Conservation (phyloP, 208 protist species). For the Herpetomonas samuelpessoai region DNA sequence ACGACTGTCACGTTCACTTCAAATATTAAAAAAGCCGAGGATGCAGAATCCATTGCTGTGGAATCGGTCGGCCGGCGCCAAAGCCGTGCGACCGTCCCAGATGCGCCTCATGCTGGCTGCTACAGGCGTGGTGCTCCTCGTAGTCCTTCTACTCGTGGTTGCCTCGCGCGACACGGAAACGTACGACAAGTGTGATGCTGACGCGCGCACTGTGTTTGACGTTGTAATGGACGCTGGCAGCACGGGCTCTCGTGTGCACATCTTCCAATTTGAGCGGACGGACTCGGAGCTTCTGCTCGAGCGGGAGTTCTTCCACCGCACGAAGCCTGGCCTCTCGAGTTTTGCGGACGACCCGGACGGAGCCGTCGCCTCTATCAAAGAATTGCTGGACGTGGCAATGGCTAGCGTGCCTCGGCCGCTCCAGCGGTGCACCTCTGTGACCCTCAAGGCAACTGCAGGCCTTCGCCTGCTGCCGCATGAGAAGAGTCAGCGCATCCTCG, state of each 20-base stretch:
- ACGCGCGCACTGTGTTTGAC: conserved; percentile 27
- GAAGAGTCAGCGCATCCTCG: conserved; percentile 24
- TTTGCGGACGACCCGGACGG: conserved; percentile 19
- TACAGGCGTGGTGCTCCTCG: not conserved
- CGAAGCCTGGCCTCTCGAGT: conserved; percentile 49
- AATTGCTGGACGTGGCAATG: conserved; percentile 30
- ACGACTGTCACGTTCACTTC: no score
- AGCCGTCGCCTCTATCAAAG: conserved; percentile 18
- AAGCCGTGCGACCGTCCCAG: not conserved
- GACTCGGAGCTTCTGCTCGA: conserved; percentile 24
- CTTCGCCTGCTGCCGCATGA: conserved; percentile 43
- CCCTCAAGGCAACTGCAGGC: conserved; percentile 66
- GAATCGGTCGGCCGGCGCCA: not conserved
- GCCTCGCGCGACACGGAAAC: not conserved
- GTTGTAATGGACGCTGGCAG: conserved; percentile 71
- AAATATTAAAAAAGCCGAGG: no score
- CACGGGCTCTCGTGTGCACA: conserved; percentile 63
- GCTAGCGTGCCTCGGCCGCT: conserved; percentile 23
- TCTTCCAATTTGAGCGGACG: conserved; percentile 46
- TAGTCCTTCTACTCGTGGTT: conserved; percentile 6
- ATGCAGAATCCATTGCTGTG: conserved; percentile 6
- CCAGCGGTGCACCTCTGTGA: conserved; percentile 36
- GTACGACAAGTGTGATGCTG: not conserved
- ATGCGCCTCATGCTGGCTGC: not conserved
- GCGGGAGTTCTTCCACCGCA: conserved; percentile 35